A percentile compares a stretch with the other conserved stretches of the same genome.
Conservation (phyloP, 768 basidiomycete genomes). For the Paxillus involutus region DNA sequence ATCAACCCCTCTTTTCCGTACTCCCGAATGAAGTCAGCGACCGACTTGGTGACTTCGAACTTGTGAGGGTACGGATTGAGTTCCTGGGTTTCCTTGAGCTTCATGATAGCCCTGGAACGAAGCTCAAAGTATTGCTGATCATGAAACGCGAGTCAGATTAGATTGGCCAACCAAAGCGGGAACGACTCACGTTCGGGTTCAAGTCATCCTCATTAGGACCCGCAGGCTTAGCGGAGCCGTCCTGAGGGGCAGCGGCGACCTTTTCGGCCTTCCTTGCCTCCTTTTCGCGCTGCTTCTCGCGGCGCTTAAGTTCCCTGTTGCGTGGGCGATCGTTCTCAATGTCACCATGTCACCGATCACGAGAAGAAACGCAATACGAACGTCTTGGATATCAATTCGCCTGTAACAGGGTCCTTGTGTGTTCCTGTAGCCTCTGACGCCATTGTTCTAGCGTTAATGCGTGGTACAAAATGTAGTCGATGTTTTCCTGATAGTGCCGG, state of each 20-base stretch:
- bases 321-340: constrained; percentile 26
- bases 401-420: constrained; percentile 84
- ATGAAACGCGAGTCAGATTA: background rate
- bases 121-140: constrained; percentile 94
- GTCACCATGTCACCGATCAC: constrained; percentile 11
- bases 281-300: constrained; percentile 77
- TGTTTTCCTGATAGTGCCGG: background rate
- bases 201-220: constrained; percentile 74
- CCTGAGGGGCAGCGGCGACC: constrained; percentile 50
- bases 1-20: constrained; percentile 79
- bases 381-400: constrained; percentile 97
- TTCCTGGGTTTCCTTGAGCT: constrained; percentile 77
- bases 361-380: constrained; percentile 38
- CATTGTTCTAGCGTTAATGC: constrained; percentile 30
- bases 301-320: constrained; percentile 88
- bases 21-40: constrained; percentile 68
- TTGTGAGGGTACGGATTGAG: constrained; percentile 99
- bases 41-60: constrained; percentile 83
- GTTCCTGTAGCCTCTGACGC: constrained; percentile 33
- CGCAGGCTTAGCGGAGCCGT: constrained; percentile 41
- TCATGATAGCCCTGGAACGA: constrained; percentile 84
- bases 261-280: constrained; percentile 78
- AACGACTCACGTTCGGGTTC: constrained; percentile 77
- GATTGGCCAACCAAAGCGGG: background rate
- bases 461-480: constrained; percentile 8